phyloP scores from a whole-genome alignment of 305 asterid genomes.

The Vinca major region DNA sequence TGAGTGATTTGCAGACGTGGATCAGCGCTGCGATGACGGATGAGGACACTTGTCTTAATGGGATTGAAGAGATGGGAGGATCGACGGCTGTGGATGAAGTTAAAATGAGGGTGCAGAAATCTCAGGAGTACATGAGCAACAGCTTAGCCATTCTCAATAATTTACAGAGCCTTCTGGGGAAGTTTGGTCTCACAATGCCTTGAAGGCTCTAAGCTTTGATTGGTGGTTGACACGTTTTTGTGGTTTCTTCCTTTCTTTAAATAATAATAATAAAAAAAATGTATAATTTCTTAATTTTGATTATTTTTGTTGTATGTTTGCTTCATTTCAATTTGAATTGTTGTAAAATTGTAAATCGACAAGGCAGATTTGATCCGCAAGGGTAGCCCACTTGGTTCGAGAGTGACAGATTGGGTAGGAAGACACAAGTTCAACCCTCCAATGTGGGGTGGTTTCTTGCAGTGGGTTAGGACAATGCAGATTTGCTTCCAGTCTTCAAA shows the following conservation, averaged over 20 bases:
- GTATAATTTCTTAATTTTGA: too few relatives aligned
- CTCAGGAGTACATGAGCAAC: conserved; percentile 70
- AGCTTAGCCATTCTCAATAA: conserved; percentile 74
- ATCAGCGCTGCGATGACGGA: conserved; percentile 75
- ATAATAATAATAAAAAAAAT: background rate
- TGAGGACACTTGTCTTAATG: conserved; percentile 71
- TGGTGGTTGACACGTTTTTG: background rate
- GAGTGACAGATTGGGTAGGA: too few relatives aligned
- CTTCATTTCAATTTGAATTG: background rate
- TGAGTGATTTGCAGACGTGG: conserved; percentile 67
- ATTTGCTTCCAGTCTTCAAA: too few relatives aligned
- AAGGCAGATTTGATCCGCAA: too few relatives aligned
- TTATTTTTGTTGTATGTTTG: too few relatives aligned
- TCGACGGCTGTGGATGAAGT: conserved; percentile 46
- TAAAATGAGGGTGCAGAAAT: conserved; percentile 49
- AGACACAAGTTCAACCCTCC: too few relatives aligned
- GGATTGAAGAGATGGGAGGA: conserved; percentile 51
- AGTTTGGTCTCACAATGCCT: conserved; percentile 47
- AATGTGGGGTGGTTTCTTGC: too few relatives aligned
- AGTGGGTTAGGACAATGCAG: too few relatives aligned
- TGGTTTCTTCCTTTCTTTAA: background rate
- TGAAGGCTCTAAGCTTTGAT: conserved; percentile 31
- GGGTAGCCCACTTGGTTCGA: too few relatives aligned
- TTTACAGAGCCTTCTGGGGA: conserved; percentile 35
- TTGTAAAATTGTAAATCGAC: too few relatives aligned